Conservation (phyloP, 192 early-diverging fungal species). For the Allomyces arbusculus region DNA sequence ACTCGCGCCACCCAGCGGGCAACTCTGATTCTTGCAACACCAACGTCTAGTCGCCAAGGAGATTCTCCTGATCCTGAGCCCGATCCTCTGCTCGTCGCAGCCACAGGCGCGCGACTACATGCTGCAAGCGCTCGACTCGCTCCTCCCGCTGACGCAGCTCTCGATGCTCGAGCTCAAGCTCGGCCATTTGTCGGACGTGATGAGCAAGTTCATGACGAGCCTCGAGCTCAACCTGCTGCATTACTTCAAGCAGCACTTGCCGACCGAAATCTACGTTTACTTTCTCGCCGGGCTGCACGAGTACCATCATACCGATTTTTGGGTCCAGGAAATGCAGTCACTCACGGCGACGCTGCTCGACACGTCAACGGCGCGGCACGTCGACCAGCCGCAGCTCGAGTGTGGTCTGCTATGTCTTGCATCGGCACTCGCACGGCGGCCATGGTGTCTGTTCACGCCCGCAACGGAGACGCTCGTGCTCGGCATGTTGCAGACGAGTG, state of each 20-base stretch:
- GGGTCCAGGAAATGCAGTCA: no score
- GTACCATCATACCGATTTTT: neutral
- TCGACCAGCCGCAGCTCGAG: no score
- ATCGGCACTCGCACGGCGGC: no score
- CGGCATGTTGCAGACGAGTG: no score
- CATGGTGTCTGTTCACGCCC: no score
- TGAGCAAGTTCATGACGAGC: neutral
- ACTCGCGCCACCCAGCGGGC: neutral
- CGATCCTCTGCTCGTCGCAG: neutral
- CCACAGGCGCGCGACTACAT: neutral
- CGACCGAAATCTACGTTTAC: neutral
- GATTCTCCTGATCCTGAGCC: neutral
- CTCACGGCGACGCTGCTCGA: no score
- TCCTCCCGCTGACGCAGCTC: neutral
- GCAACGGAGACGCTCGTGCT: no score
- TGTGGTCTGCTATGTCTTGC: no score
- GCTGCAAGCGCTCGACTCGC: neutral
- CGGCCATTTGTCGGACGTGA: neutral
- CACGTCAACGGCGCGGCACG: no score
- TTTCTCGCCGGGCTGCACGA: neutral
- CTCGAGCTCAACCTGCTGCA: neutral
- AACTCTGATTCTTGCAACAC: no score
- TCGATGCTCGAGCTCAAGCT: neutral
- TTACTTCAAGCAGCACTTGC: neutral
- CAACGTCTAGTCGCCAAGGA: neutral